phyloP scores from a whole-genome alignment of 257 asterid species.

The Solanum piurae region DNA sequence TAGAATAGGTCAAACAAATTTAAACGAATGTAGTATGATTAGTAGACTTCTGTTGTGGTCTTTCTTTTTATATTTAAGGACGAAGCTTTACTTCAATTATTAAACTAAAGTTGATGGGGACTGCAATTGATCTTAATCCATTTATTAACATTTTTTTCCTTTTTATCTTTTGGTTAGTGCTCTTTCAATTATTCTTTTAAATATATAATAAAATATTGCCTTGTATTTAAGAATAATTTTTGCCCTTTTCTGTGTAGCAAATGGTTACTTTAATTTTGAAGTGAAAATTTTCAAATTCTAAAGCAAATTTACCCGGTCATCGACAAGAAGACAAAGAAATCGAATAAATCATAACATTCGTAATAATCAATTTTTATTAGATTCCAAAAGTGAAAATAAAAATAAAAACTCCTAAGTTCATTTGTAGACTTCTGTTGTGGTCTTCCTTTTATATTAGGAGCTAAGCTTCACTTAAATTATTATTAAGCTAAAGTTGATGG shows the following conservation, averaged over 20 bases:
- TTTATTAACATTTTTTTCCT: neutral
- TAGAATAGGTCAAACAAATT: too few relatives aligned
- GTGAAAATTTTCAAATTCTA: neutral
- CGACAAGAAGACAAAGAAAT: neutral
- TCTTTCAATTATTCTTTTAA: neutral
- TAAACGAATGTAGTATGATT: accelerated
- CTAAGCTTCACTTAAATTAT: neutral
- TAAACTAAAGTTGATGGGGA: neutral
- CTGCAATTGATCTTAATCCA: neutral
- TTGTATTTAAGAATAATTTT: neutral
- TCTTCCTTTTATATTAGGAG: neutral
- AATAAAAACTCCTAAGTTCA: too few relatives aligned
- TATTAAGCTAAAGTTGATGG: neutral
- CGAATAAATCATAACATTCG: too few relatives aligned
- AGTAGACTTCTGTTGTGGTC: neutral
- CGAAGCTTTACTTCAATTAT: neutral
- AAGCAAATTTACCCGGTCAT: too few relatives aligned
- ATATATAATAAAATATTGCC: neutral
- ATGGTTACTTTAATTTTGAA: neutral
- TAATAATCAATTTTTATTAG: too few relatives aligned
- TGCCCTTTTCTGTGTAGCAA: neutral
- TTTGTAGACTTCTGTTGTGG: neutral
- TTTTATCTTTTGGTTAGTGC: neutral
- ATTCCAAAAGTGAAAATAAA: neutral
- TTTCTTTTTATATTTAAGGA: neutral